Conservation (phyloP, 2,329 filamentous ascomycete species). For the Fusarium armeniacum region DNA sequence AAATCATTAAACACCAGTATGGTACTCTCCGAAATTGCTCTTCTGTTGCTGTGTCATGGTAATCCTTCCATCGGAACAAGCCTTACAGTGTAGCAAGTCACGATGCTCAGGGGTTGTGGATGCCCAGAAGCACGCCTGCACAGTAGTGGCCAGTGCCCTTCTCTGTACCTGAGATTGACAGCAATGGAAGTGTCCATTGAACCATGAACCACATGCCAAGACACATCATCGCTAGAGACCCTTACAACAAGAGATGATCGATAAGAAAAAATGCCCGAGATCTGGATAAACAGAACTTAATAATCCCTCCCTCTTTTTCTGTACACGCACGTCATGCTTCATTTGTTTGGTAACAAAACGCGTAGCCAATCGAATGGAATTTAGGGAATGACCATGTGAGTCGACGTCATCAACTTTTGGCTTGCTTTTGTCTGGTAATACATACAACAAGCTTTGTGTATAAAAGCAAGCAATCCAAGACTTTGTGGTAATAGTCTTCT, state of each 20-base stretch:
- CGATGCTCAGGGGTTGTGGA: constrained; percentile 21
- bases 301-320: neutral
- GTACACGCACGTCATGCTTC: constrained; percentile 38
- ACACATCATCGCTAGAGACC: constrained; percentile 7
- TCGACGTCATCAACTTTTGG: constrained; percentile 47
- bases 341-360: constrained; percentile 22
- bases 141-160: constrained; percentile 25
- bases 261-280: constrained; percentile 19
- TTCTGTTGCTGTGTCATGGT: neutral
- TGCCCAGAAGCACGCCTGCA: constrained; percentile 5
- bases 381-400: constrained; percentile 44
- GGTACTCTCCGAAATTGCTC: neutral
- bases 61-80: constrained; percentile 1
- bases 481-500: neutral
- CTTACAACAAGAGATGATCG: neutral
- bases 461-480: constrained; percentile 24
- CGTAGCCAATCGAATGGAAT: constrained; percentile 41
- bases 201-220: constrained; percentile 29
- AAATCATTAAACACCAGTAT: neutral
- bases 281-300: constrained; percentile 24
- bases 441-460: constrained; percentile 19
- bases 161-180: constrained; percentile 33
- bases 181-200: constrained; percentile 13
- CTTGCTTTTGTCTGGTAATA: constrained; percentile 17
- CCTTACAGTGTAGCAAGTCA: neutral